Evolutionary conservation across 768 basidiomycete species (phyloP), one percentile per base, ranked within the genome.

Genomic region (Cyclocybe aegerita): DNA sequence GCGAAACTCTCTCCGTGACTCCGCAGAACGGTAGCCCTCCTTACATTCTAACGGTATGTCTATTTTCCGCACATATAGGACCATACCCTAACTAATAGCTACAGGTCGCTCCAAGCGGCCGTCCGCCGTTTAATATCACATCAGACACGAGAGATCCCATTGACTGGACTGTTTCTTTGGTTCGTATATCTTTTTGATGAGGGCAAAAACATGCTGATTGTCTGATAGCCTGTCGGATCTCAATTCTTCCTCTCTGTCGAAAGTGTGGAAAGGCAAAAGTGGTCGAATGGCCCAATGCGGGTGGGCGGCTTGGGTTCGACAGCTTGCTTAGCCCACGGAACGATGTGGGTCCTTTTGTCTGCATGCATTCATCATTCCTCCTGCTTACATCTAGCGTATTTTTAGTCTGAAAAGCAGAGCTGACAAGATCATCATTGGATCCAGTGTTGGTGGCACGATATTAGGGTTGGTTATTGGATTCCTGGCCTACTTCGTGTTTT

Each of bases 61-160:
- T 34, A 3, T 31, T 12, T 11, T 16, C 9, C 12, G 12, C 15
- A 1, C 31, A 33, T 36, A 12, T 14, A 12, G 29, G 42, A 10
- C 43, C 37, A 35, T 41, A 16, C 10, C 33, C 1, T 42, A 1
- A 46, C 8, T 36, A 35, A 29, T 14, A 29, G n/a, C 7, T 34
- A 29, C 38, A 81, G 79, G 65, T 81, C 7, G 73, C 77, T 1
- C 80, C 80, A 6, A 69, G 77, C 1, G 62, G 74, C 6, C 79
- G 79, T 59, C 78, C 81, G 0, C 78, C 80, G 5, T 72, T 68
- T 48, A 80, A 79, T 56, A 70, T 81, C 52, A 78, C 77, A 3
- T 71, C 70, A n/a, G 56, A 69, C 16, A 63, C 64, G 2, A 65
- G 62, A 64, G 60, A 58, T 48, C 52, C 69, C 1, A 73, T 76